phyloP scores from a whole-genome alignment of 768 basidiomycete genomes.

The Candolleomyces aberdarensis region DNA sequence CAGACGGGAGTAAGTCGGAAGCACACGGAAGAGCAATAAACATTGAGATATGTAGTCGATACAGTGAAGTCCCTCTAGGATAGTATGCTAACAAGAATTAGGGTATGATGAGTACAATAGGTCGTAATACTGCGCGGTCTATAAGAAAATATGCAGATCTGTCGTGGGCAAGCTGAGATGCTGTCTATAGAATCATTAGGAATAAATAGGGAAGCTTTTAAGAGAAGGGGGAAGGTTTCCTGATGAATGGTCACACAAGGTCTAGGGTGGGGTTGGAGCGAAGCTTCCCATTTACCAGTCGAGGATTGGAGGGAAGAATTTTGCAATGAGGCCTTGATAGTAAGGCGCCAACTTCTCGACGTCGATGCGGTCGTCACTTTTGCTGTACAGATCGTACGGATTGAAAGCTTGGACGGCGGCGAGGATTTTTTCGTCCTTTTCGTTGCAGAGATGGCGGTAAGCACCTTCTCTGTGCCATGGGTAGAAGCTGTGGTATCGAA shows the following conservation, averaged over 20 bases:
- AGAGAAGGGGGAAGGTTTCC: neutral
- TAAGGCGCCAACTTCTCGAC: constrained; percentile 71
- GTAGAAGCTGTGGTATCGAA: constrained; percentile 94
- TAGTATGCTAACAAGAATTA: neutral
- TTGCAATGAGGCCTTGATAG: constrained; percentile 77
- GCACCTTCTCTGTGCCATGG: constrained; percentile 92
- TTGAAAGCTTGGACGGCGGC: constrained; percentile 85
- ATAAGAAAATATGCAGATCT: neutral
- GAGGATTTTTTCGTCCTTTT: constrained; percentile 60
- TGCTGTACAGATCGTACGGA: constrained; percentile 93
- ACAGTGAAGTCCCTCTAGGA: neutral
- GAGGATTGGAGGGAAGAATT: constrained; percentile 79
- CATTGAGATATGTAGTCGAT: neutral
- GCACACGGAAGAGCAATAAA: neutral
- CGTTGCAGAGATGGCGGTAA: constrained; percentile 75
- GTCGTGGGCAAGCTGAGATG: neutral
- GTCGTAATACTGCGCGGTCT: constrained; percentile 7
- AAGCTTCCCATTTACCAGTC: constrained; percentile 57
- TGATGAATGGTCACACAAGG: neutral
- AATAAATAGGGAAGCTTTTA: neutral
- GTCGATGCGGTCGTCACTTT: constrained; percentile 68
- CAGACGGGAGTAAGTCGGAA: neutral
- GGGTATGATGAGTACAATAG: neutral
- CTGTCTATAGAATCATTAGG: neutral
- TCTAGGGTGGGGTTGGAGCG: neutral